phyloP scores from a whole-genome alignment of 805 yeast species.

The Ogataea pignaliae region DNA sequence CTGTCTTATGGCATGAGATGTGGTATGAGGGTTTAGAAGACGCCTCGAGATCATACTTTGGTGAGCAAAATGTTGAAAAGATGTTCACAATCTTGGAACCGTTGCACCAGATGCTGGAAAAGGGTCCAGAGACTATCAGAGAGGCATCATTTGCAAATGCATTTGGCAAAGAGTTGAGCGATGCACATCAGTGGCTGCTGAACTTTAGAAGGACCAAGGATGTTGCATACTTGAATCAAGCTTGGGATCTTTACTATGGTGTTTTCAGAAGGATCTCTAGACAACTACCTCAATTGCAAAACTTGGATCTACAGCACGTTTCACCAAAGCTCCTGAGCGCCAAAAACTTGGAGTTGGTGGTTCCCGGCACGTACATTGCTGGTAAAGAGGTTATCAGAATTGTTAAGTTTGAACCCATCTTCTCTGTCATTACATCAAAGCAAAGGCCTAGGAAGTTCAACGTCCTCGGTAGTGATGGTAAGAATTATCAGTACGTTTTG shows the following conservation, averaged over 20 bases:
- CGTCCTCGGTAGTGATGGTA: conserved; percentile 87
- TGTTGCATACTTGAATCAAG: conserved; percentile 85
- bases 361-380: conserved; percentile 89
- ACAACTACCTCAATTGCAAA: conserved; percentile 81
- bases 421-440: conserved; percentile 86
- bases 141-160: conserved; percentile 91
- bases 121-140: conserved; percentile 87
- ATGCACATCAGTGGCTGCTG: conserved; percentile 90
- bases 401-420: conserved; percentile 70
- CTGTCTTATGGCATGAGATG: conserved; percentile 94
- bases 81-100: conserved; percentile 93
- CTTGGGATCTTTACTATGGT: conserved; percentile 95
- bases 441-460: conserved; percentile 89
- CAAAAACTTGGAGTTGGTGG: conserved; percentile 76
- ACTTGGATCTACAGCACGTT: conserved; percentile 85
- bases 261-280: conserved; percentile 89
- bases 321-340: conserved; percentile 86
- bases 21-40: conserved; percentile 98
- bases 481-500: conserved; percentile 72
- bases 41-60: conserved; percentile 89
- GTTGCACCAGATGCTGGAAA: conserved; percentile 74
- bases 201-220: conserved; percentile 84
- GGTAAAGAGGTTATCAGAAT: conserved; percentile 76
- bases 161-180: conserved; percentile 87
- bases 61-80: conserved; percentile 90